Percentiles rank a stretch among this genome's conserved stretches.
These are phyloP conservation scores for Colletotrichum viniferum DNA, from an alignment of 2,329 filamentous ascomycete species.

Conservation along the genomic window DNA sequence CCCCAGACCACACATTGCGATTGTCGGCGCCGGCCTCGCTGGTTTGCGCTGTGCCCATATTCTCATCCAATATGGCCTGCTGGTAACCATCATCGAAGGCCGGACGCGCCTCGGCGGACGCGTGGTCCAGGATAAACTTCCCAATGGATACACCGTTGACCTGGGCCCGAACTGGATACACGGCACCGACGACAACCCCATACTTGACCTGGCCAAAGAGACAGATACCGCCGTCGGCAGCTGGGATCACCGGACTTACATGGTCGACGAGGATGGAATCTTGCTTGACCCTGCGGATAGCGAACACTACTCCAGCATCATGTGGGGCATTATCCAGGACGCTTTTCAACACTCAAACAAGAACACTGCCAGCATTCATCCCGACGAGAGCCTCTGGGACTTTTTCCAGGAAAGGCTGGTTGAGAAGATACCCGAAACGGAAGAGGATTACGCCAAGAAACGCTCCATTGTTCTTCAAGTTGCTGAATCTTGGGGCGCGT, in stretches of 20 bases:
- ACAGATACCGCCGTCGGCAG: slow-evolving; percentile 56
- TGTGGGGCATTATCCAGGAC: slow-evolving; percentile 72
- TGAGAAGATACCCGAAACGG: slow-evolving; percentile 50
- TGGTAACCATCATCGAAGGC: slow-evolving; percentile 73
- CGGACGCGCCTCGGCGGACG: slow-evolving; percentile 71
- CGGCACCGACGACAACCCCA: slow-evolving; percentile 73
- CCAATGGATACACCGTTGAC: slow-evolving; percentile 56
- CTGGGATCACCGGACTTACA: slow-evolving; percentile 57
- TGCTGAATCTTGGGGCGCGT: slow-evolving; percentile 72
- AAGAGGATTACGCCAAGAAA: slow-evolving; percentile 41
- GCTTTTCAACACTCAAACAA: slow-evolving; percentile 72
- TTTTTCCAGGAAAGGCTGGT: slow-evolving; percentile 54
- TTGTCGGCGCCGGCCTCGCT: slow-evolving; percentile 74
- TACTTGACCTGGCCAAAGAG: slow-evolving; percentile 67
- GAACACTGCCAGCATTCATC: slow-evolving; percentile 51
- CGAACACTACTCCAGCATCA: slow-evolving; percentile 51
- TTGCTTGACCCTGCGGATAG: slow-evolving; percentile 52
- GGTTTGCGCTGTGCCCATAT: slow-evolving; percentile 75
- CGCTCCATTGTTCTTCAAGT: slow-evolving; percentile 53
- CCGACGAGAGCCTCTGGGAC: slow-evolving; percentile 54
- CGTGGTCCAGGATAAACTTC: slow-evolving; percentile 55
- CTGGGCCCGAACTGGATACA: slow-evolving; percentile 83
- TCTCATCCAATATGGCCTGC: slow-evolving; percentile 66
- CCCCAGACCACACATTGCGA: slow-evolving; percentile 58
- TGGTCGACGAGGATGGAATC: slow-evolving; percentile 62